These are phyloP conservation scores for Syzygium aqueum DNA, from an alignment of 345 rosid species.

Conservation along the genomic window DNA sequence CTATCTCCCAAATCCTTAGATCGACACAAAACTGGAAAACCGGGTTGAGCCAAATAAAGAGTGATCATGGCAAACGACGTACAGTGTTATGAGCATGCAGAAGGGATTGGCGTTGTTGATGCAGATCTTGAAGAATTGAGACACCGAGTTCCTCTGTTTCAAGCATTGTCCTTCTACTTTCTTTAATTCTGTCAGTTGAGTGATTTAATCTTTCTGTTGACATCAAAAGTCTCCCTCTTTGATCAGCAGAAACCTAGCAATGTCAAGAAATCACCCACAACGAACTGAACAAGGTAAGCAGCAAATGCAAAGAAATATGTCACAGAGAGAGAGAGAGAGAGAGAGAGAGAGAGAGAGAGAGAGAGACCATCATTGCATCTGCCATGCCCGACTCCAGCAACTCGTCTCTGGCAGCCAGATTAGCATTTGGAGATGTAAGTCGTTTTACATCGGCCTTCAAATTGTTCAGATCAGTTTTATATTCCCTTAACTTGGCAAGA, in stretches of 20 bases:
- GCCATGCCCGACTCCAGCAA: conserved; percentile 34
- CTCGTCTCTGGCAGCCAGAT: conserved; percentile 25
- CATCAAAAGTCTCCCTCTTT: conserved; percentile 49
- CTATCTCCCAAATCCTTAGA: not conserved
- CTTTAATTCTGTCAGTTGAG: conserved; percentile 45
- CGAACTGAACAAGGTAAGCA: not conserved
- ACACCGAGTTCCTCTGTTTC: conserved; percentile 72
- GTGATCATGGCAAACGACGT: not conserved
- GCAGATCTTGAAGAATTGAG: conserved; percentile 58
- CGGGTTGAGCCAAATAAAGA: not conserved
- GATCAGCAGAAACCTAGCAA: conserved; percentile 46
- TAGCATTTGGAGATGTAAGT: conserved; percentile 11
- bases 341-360: not conserved
- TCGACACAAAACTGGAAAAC: not conserved
- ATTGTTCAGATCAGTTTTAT: conserved; percentile 36
- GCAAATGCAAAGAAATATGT: not conserved
- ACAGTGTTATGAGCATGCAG: conserved; percentile 45
- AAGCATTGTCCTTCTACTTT: conserved; percentile 52
- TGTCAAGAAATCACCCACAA: not conserved
- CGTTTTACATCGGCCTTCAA: conserved; percentile 30
- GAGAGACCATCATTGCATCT: conserved; percentile 25
- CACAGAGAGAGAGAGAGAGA: not conserved
- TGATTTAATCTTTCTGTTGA: conserved; percentile 50
- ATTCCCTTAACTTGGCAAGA: conserved; percentile 42
- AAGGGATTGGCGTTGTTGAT: conserved; percentile 53